These are phyloP conservation scores for Neonectria faginata DNA, from an alignment of 2,329 filamentous ascomycete genomes.

Conservation along the genomic window DNA sequence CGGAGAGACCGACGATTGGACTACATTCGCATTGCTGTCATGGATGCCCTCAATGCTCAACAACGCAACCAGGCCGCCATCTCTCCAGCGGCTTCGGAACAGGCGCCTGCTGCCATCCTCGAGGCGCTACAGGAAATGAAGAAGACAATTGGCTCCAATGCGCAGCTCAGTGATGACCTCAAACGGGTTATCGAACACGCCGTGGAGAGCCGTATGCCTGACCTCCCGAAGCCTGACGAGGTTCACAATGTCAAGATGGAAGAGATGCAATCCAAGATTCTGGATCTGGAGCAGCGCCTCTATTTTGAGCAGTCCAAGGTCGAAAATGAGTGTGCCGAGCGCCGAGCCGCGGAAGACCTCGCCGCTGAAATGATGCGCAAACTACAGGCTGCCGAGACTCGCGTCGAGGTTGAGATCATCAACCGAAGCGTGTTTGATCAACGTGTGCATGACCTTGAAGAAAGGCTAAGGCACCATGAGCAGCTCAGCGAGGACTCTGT, in stretches of 20 bases:
- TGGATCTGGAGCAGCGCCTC: conserved; percentile 69
- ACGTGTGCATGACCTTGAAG: conserved; percentile 76
- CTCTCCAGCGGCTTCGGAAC: conserved; percentile 36
- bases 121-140: conserved; percentile 76
- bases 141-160: conserved; percentile 54
- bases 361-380: conserved; percentile 65
- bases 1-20: conserved; percentile 83
- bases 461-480: conserved; percentile 73
- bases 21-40: conserved; percentile 78
- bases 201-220: conserved; percentile 67
- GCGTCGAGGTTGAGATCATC: conserved; percentile 70
- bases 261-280: conserved; percentile 70
- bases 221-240: conserved; percentile 62
- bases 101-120: conserved; percentile 61
- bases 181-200: conserved; percentile 73
- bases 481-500: conserved; percentile 73
- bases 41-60: conserved; percentile 77
- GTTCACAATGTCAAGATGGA: conserved; percentile 65
- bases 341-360: conserved; percentile 65
- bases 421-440: conserved; percentile 69
- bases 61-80: conserved; percentile 56
- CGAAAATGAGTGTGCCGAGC: conserved; percentile 61
- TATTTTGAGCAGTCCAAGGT: conserved; percentile 60
- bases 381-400: conserved; percentile 68
- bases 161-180: conserved; percentile 61